These are phyloP conservation scores for Malus sieversii DNA, from an alignment of 306 rosid genomes.

Conservation along the genomic window DNA sequence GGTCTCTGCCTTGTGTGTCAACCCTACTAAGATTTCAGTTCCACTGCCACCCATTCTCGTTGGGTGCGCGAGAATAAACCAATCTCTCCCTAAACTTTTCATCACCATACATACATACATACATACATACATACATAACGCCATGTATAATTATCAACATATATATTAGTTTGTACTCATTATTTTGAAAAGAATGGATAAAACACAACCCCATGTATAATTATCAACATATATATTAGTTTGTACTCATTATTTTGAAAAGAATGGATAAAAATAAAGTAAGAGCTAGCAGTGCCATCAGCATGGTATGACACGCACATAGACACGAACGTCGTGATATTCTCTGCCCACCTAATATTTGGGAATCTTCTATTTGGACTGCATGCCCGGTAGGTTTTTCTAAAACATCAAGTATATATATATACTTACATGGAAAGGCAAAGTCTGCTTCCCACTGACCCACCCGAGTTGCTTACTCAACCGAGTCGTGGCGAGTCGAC, in stretches of 20 bases:
- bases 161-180: background rate
- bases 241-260: no score
- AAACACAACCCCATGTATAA: background rate
- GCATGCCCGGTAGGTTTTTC: conserved; percentile 1
- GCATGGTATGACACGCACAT: background rate
- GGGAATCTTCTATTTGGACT: conserved; percentile 23
- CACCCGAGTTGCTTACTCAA: background rate
- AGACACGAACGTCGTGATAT: background rate
- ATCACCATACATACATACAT: background rate
- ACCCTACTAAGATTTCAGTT: no score
- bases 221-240: background rate
- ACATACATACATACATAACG: background rate
- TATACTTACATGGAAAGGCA: background rate
- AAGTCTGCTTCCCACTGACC: background rate
- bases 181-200: background rate
- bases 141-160: background rate
- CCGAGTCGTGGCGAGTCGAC: background rate
- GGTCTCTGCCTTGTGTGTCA: accelerated
- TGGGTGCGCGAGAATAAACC: no score
- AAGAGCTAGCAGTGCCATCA: background rate
- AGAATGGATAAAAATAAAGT: background rate
- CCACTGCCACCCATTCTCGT: no score
- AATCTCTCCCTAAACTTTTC: no score
- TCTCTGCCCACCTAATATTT: conserved; percentile 10
- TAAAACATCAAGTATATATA: background rate